Conservation (phyloP, 1,284 basidiomycete species). For the Caloboletus firmus region DNA sequence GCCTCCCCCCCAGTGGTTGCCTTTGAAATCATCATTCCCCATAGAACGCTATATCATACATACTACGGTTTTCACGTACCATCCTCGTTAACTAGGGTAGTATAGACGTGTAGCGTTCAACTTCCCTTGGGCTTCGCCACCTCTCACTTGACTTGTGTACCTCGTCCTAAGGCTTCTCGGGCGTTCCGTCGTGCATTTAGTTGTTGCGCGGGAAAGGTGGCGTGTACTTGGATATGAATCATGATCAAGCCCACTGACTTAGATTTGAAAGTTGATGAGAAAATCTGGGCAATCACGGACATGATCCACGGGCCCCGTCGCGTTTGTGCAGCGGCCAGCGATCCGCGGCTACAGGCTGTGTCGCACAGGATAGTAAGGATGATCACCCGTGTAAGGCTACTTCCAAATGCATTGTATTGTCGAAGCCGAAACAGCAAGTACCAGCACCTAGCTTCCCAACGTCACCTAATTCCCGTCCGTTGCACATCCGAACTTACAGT, state of each 20-base stretch:
- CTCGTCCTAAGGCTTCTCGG: not conserved
- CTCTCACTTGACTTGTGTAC: not conserved
- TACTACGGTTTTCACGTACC: not conserved
- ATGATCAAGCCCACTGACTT: not conserved
- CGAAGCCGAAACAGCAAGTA: not conserved
- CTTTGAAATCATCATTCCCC: not conserved
- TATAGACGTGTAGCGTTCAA: not conserved
- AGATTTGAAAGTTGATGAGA: not conserved
- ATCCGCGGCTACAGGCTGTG: too few relatives aligned
- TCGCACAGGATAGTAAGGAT: not conserved
- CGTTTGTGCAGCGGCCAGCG: too few relatives aligned
- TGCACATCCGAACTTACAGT: not conserved
- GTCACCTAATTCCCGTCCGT: not conserved
- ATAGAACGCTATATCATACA: not conserved
- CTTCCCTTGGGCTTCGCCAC: not conserved
- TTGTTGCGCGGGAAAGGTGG: not conserved
- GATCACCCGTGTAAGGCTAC: not conserved
- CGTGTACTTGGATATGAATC: too few relatives aligned
- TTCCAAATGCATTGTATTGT: not conserved
- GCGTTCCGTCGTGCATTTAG: not conserved
- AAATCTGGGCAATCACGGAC: too few relatives aligned
- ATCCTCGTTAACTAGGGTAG: not conserved
- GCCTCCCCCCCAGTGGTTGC: not conserved
- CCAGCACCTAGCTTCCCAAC: not conserved
- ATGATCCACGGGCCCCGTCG: too few relatives aligned